Conservation (phyloP, 2,329 filamentous ascomycete genomes). For the Ascochyta pisi region DNA sequence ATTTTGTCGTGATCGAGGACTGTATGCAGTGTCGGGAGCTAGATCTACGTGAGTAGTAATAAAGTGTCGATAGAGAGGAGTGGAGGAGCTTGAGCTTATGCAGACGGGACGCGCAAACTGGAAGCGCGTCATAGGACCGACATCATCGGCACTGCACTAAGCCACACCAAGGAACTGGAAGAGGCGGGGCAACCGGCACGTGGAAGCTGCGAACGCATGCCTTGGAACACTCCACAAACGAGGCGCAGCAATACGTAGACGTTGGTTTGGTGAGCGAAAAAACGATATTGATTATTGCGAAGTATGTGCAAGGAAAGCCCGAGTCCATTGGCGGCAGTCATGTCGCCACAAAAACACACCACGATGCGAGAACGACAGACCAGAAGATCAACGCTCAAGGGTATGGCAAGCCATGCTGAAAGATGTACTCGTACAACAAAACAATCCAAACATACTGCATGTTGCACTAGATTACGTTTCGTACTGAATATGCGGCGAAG, state of each 20-base stretch:
- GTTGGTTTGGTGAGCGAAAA: slow-evolving; percentile 3
- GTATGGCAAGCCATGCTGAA: slow-evolving; percentile 38
- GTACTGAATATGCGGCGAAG: background rate
- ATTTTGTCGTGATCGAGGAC: background rate
- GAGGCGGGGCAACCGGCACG: slow-evolving; percentile 10
- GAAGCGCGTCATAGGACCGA: slow-evolving; percentile 35
- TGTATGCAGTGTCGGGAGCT: background rate
- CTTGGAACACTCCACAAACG: slow-evolving; percentile 7
- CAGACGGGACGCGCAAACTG: background rate
- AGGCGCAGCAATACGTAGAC: slow-evolving; percentile 1
- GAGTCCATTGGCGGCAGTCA: slow-evolving; percentile 15
- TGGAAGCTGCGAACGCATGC: slow-evolving; percentile 11
- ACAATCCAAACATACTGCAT: slow-evolving; percentile 16
- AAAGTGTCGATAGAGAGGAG: background rate
- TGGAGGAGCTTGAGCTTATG: slow-evolving; percentile 2
- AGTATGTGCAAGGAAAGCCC: slow-evolving; percentile 34
- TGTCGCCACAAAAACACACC: slow-evolving; percentile 20
- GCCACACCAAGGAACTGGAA: slow-evolving; percentile 9
- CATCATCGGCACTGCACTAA: background rate
- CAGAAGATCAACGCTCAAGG: slow-evolving; percentile 31
- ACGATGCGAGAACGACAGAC: slow-evolving; percentile 14
- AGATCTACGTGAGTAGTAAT: background rate
- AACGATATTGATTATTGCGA: slow-evolving; percentile 26
- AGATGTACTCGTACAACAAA: slow-evolving; percentile 44
- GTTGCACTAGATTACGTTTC: slow-evolving; percentile 16